phyloP scores from a whole-genome alignment of 2,329 filamentous ascomycete genomes.

The Venturia pyrina region DNA sequence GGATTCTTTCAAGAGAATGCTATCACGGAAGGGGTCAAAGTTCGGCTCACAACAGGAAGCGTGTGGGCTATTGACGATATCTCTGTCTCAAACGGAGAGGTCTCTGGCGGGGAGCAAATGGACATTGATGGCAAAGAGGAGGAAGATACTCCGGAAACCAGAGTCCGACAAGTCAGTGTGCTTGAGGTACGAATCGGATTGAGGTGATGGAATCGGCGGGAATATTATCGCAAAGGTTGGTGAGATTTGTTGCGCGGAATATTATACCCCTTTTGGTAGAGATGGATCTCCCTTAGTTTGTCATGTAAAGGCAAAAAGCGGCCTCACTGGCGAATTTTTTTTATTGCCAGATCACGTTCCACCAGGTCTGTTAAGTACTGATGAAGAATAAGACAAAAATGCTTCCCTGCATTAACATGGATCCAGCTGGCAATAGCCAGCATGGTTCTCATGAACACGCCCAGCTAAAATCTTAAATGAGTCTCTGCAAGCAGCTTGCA shows the following conservation, averaged over 20 bases:
- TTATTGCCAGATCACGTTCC: not conserved
- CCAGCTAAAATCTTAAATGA: not conserved
- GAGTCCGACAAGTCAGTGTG: slow-evolving; percentile 9
- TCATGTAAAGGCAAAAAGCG: not conserved
- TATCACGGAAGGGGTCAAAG: slow-evolving; percentile 1
- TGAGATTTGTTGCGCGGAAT: not conserved
- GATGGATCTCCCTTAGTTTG: not conserved
- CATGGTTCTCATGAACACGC: too few relatives aligned
- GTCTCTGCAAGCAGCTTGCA: not conserved
- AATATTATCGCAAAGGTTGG: not conserved
- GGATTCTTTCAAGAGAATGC: slow-evolving; percentile 9
- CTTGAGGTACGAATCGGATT: slow-evolving; percentile 9
- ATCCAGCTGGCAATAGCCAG: too few relatives aligned
- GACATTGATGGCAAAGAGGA: not conserved
- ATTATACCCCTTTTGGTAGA: not conserved
- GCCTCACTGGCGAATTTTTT: not conserved
- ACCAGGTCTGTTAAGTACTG: not conserved
- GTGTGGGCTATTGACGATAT: slow-evolving; percentile 12
- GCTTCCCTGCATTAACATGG: not conserved
- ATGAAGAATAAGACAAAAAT: not conserved
- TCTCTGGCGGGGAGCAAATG: not conserved
- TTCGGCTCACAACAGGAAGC: slow-evolving; percentile 9
- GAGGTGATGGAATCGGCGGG: not conserved
- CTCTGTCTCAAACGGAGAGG: not conserved
- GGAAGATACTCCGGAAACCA: slow-evolving; percentile 12